Base-by-base conservation (phyloP, 2,329 filamentous ascomycete species). In the Trichoderma sp. region DNA sequence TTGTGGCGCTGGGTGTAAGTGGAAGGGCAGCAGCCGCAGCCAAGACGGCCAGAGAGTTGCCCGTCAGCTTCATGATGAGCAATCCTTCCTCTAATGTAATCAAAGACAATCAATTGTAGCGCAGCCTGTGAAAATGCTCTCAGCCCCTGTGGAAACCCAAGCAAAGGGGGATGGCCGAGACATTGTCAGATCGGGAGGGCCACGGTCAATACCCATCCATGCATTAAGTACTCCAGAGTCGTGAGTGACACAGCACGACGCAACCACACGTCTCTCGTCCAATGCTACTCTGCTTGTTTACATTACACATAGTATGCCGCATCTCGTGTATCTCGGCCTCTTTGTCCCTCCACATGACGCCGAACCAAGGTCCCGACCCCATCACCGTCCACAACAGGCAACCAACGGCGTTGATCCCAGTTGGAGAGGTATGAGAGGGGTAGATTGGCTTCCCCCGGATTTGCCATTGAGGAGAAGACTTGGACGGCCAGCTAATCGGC, bases 31-130 rank as follows among this genome's bases (percentile, higher is more conserved):
- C 57, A 5, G 68, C 65, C 15, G 72, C 71, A 17, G 69, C 69
- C 45, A 73, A 53, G 56, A 72, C 54, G 29, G 69, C 68, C 53
- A 71, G 25, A 13, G 70, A 61, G 50, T 64, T 48, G 9, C 48
- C 32, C 57, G 69, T 67, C 70, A 70, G 61, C 70, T 70, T 73
- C 75, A 76, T 76, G 69, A 50, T 67, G 57, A 25, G 19, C 29
- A 58, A 50, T 63, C 32, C 34, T 42, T 32, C 13, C 37, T 22
- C 9, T 8, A 4, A 22, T 2, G 25, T 15, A 8, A 64, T 42
- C 60, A 64, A 32, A 54, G 35, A 39, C 60, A 42, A 39, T 65
- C 37, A 35, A 27, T 17, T 22, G 37, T 34, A 19, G 52, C 37
- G n/a, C n/a, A 37, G 37, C 37, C 29, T 48, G 25, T 27, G 19